A percentile compares a stretch with the other conserved stretches of the same genome.
Evolutionary conservation across 768 basidiomycete genomes (phyloP).

Genomic region (Mrakia blollopis): DNA sequence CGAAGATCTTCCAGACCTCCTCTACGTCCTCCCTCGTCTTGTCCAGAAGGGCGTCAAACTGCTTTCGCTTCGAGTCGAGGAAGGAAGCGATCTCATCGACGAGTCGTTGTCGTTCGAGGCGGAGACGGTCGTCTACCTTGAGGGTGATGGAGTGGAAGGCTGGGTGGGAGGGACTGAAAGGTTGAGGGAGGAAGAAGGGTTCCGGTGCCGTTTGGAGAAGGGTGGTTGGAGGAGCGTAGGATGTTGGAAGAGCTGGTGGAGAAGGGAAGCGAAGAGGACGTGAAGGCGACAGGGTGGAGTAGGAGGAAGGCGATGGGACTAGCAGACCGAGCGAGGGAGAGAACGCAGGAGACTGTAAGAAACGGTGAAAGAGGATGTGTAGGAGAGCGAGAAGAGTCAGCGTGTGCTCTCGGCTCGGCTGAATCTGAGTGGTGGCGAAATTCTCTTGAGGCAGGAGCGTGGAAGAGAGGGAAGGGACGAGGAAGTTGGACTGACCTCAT

Average conservation of each 20-base stretch:
- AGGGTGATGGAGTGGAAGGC: conserved; percentile 39
- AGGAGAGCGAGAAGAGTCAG: background rate
- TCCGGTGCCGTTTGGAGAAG: conserved; percentile 39
- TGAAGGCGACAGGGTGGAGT: background rate
- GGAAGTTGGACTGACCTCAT: background rate
- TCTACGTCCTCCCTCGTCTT: conserved; percentile 41
- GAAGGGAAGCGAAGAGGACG: conserved; percentile 33
- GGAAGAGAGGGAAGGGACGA: background rate
- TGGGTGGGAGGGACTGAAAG: conserved; percentile 42
- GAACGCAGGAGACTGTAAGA: background rate
- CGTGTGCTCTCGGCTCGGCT: background rate
- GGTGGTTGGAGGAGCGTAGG: background rate
- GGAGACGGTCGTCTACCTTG: conserved; percentile 37
- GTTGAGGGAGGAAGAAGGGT: conserved; percentile 46
- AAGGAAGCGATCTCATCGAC: conserved; percentile 39
- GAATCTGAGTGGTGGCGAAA: too few species aligned
- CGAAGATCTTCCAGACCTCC: conserved; percentile 40
- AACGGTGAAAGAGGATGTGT: background rate
- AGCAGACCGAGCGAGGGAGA: background rate
- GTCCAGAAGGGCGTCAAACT: conserved; percentile 38
- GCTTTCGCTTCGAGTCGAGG: conserved; percentile 36
- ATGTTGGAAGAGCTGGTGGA: conserved; percentile 29
- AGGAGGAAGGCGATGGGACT: background rate
- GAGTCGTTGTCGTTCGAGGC: conserved; percentile 32
- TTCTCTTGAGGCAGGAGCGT: background rate